A percentile compares a stretch with the other conserved stretches of the same genome.
These are phyloP conservation scores for Vicia faba DNA, from an alignment of 306 rosid genomes.

Conservation along the genomic window DNA sequence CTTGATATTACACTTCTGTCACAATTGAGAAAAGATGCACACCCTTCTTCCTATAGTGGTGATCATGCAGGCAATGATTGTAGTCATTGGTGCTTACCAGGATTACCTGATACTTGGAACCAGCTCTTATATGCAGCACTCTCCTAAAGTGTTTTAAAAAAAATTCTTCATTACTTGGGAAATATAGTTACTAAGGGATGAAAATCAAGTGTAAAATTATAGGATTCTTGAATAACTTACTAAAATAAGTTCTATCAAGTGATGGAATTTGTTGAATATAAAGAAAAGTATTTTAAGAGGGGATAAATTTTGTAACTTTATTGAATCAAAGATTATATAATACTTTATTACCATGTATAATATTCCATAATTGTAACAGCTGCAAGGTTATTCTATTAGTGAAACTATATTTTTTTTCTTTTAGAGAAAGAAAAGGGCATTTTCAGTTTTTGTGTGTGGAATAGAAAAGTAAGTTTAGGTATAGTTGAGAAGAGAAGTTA, in stretches of 20 bases:
- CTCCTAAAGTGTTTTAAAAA: constrained; percentile 36
- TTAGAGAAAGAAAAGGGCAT: too few relatives aligned
- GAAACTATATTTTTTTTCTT: too few relatives aligned
- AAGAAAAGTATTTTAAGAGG: constrained; percentile 24
- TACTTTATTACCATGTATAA: constrained; percentile 29
- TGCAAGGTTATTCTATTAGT: not conserved
- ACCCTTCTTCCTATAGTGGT: constrained; percentile 74
- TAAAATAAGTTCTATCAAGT: constrained; percentile 19
- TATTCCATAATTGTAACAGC: constrained; percentile 13
- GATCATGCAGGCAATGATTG: constrained; percentile 77
- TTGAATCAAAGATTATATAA: constrained; percentile 16
- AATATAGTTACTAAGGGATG: constrained; percentile 14
- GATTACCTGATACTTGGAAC: constrained; percentile 97
- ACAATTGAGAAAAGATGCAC: constrained; percentile 86
- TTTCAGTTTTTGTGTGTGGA: too few relatives aligned
- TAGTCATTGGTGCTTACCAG: constrained; percentile 99
- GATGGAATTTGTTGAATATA: constrained; percentile 34
- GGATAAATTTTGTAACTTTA: constrained; percentile 23
- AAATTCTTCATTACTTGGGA: constrained; percentile 32
- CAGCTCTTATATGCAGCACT: constrained; percentile 85
- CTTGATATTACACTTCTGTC: constrained; percentile 90
- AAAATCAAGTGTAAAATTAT: constrained; percentile 50
- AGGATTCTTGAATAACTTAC: constrained; percentile 38
- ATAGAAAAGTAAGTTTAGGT: too few relatives aligned
- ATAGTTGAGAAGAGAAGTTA: too few relatives aligned